Evolutionary conservation across 73 alveolate genomes (phyloP).

Genomic region (Tetrahymena malaccensis): DNA sequence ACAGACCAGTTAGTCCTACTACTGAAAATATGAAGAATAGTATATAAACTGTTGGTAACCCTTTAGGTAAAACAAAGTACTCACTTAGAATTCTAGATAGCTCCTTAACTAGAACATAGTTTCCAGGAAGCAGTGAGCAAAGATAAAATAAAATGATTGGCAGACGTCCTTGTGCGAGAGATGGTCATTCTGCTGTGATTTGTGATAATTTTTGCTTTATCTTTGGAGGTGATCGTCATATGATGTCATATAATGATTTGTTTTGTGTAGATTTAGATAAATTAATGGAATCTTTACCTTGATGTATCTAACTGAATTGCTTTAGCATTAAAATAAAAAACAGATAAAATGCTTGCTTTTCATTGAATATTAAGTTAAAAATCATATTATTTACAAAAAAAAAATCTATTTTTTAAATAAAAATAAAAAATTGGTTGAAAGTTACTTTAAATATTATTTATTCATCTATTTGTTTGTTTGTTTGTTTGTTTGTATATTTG

Average conservation of each 20-base stretch:
- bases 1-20: conserved; percentile 14
- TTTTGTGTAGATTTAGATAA: conserved; percentile 7
- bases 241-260: conserved; percentile 70
- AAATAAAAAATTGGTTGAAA: no score
- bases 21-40: conserved; percentile 31
- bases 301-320: neutral
- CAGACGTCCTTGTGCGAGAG: conserved; percentile 91
- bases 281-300: neutral
- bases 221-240: conserved; percentile 85
- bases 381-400: no score
- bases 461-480: no score
- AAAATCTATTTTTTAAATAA: no score
- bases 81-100: neutral
- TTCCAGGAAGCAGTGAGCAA: neutral
- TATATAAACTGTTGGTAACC: neutral
- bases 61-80: conserved; percentile 10
- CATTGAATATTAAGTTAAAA: neutral
- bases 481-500: no score
- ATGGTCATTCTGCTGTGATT: conserved; percentile 80
- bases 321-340: no score
- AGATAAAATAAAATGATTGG: conserved; percentile 33
- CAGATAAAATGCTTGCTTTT: neutral
- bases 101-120: neutral
- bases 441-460: no score
- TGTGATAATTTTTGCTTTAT: conserved; percentile 51